Percentiles rank a stretch among this genome's conserved stretches.
Conservation (phyloP, 2,329 filamentous ascomycete species). For the Lithohypha guttulata region DNA sequence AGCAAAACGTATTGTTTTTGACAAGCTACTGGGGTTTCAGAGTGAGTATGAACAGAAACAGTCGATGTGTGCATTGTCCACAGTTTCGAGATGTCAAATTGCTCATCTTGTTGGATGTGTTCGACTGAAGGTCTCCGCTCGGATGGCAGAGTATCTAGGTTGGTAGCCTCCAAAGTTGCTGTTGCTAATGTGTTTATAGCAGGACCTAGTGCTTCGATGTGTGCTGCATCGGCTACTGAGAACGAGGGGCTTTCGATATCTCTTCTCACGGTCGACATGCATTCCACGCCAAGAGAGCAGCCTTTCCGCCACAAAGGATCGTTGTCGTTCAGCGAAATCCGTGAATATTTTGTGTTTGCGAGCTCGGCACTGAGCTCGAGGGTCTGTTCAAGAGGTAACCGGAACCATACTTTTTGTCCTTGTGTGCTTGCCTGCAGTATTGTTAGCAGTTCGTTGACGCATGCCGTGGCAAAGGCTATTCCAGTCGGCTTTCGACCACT, state of each 20-base stretch:
- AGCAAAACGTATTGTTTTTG: slow-evolving; percentile 61
- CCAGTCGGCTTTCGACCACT: slow-evolving; percentile 67
- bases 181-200: slow-evolving; percentile 53
- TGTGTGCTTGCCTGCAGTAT: slow-evolving; percentile 11
- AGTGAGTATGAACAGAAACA: slow-evolving; percentile 41
- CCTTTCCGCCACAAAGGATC: slow-evolving; percentile 69
- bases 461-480: slow-evolving; percentile 59
- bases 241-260: slow-evolving; percentile 2
- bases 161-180: slow-evolving; percentile 53
- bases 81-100: slow-evolving; percentile 66
- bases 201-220: slow-evolving; percentile 4
- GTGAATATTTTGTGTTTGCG: slow-evolving; percentile 70
- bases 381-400: slow-evolving; percentile 34
- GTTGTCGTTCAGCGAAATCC: slow-evolving; percentile 59
- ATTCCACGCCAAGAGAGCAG: slow-evolving; percentile 56
- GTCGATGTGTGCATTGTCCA: slow-evolving; percentile 32
- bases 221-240: too few species aligned
- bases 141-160: slow-evolving; percentile 2
- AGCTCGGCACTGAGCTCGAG: slow-evolving; percentile 58
- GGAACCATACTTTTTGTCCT: slow-evolving; percentile 9
- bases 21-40: slow-evolving; percentile 47
- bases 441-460: slow-evolving; percentile 14
- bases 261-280: slow-evolving; percentile 40
- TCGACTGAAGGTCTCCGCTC: slow-evolving; percentile 3
- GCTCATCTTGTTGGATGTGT: slow-evolving; percentile 56